Evolutionary conservation across 1,284 basidiomycete species (phyloP), one percentile per base, ranked within the genome.

Genomic region (Cutaneotrichosporon arboriforme): DNA sequence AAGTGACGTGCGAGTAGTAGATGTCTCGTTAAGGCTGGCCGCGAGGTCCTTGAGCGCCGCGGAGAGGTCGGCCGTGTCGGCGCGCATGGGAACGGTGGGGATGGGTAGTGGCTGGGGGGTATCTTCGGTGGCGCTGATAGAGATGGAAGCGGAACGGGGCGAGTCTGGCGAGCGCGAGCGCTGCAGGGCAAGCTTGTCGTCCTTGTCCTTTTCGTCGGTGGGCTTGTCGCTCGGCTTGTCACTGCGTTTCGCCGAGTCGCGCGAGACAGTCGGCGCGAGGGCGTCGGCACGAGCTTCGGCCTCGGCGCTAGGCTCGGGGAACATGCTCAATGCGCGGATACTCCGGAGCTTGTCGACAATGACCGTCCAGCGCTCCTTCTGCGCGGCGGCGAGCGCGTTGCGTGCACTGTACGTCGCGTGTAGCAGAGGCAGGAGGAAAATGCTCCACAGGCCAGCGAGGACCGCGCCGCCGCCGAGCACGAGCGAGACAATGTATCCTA

Each of bases 351-450:
- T 45, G 2, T 49, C 49, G 1, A 66, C 14, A 4, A 73, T 45
- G 2, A 26, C 33, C 3, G 35, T 43, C 48, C 62, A 56, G 15
- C 69, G 57, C 4, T 61, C 55, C 8, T 37, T n/a, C 53, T 74
- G 73, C 21, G 69, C 65, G 17, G 65, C 63, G 5, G 64, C 61
- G 21, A 76, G 40, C 4, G 66, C 72, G 41, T 64, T 59, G 22
- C 73, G 54, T 4, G 74, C 74, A 1, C 67, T 67, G 55, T 70
- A 74, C 8, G 63, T 64, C 4, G 73, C 65, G 48, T 74, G 72
- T 14, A 76, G 57, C 1, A 73, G 63, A 1, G 74, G 74, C 0
- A 76, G 60, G 33, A 76, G 54, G 58, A 73, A 69, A 17, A 53
- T 55, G 15, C 65, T 68, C 68, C 72, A 75, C 44, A 70, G 54